These are phyloP conservation scores for Scopulariopsis brevicaulis DNA, from an alignment of 2,329 filamentous ascomycete species.

Conservation along the genomic window DNA sequence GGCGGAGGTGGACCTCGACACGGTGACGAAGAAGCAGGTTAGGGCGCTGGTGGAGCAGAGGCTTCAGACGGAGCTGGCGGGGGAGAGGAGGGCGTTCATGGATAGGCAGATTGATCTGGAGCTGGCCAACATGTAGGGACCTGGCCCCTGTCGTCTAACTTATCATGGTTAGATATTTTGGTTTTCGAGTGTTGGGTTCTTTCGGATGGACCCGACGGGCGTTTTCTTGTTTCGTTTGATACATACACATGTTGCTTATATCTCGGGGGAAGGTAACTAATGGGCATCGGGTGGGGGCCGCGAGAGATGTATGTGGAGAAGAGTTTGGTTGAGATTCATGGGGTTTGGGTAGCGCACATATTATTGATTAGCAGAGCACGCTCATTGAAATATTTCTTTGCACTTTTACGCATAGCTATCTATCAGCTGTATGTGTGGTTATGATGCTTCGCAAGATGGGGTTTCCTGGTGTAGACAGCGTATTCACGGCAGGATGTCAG, in stretches of 20 bases:
- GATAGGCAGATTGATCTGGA: slow-evolving; percentile 89
- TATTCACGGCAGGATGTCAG: no score
- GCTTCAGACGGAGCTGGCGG: slow-evolving; percentile 76
- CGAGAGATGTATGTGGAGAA: background rate
- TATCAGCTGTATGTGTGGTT: no score
- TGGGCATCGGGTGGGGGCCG: background rate
- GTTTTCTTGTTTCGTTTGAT: slow-evolving; percentile 1
- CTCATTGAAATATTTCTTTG: background rate
- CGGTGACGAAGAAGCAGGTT: slow-evolving; percentile 97
- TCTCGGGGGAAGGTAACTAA: background rate
- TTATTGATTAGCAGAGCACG: background rate
- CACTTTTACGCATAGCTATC: background rate
- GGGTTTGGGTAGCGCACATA: background rate
- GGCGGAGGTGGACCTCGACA: slow-evolving; percentile 83
- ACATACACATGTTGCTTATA: background rate
- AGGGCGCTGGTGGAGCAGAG: slow-evolving; percentile 85
- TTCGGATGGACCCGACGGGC: background rate
- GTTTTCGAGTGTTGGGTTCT: background rate
- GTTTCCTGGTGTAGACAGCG: no score
- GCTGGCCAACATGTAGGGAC: slow-evolving; percentile 74
- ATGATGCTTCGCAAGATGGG: no score
- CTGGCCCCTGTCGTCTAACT: background rate
- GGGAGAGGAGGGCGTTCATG: slow-evolving; percentile 80
- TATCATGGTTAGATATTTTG: background rate
- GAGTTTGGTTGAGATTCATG: background rate